Conservation (phyloP, 192 early-diverging fungal genomes). For the Pilaira anomala region DNA sequence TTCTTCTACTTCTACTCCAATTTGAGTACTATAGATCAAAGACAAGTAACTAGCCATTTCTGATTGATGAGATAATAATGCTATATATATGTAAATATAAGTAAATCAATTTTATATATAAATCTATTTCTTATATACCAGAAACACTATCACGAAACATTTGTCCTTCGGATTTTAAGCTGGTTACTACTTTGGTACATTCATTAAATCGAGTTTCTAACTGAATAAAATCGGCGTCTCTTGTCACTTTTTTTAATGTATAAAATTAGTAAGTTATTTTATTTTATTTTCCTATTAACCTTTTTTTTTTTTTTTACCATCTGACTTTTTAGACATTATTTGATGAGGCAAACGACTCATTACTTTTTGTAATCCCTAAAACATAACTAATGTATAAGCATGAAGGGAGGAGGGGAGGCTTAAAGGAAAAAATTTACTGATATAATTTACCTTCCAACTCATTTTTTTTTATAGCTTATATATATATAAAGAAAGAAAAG, state of each 20-base stretch:
- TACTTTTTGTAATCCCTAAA: slow-evolving; percentile 73
- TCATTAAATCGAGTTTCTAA: slow-evolving; percentile 62
- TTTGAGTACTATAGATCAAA: slow-evolving; percentile 21
- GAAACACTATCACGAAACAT: slow-evolving; percentile 62
- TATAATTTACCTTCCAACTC: slow-evolving; percentile 14
- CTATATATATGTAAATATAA: slow-evolving; percentile 6
- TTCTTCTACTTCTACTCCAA: slow-evolving; percentile 47
- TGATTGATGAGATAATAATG: slow-evolving; percentile 29
- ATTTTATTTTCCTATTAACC: not conserved
- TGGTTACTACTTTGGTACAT: slow-evolving; percentile 55
- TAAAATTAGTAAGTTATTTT: slow-evolving; percentile 31
- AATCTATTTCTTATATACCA: slow-evolving; percentile 17
- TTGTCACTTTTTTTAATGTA: slow-evolving; percentile 57
- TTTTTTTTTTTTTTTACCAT: slow-evolving; percentile 22
- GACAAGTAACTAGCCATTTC: slow-evolving; percentile 24
- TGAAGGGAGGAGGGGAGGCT: too few relatives aligned
- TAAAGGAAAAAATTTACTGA: too few relatives aligned
- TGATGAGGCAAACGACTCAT: slow-evolving; percentile 76
- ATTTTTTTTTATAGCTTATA: not conserved
- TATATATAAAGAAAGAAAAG: too few relatives aligned
- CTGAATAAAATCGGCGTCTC: slow-evolving; percentile 55
- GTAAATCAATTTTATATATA: not conserved
- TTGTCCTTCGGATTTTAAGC: slow-evolving; percentile 63
- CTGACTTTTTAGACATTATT: slow-evolving; percentile 55
- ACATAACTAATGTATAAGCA: not conserved